These are phyloP conservation scores for Sarcodon sp. DNA, from an alignment of 768 basidiomycete species.

Conservation along the genomic window DNA sequence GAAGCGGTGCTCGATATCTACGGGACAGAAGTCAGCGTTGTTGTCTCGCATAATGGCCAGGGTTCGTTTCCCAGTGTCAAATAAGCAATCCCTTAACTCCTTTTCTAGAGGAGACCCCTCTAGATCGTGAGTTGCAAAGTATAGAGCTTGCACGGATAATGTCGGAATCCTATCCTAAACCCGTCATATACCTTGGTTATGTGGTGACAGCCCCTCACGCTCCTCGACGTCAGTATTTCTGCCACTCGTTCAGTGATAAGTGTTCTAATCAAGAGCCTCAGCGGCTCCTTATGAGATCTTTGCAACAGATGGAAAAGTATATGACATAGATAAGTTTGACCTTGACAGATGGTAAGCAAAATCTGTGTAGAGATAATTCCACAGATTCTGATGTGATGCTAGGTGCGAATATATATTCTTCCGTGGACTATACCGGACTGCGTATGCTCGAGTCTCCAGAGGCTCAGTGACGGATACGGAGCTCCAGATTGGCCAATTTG, in stretches of 20 bases:
- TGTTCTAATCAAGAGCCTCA: not conserved
- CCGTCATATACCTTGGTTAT: constrained; percentile 73
- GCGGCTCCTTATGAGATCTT: constrained; percentile 59
- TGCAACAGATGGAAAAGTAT: constrained; percentile 63
- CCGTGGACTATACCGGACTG: constrained; percentile 63
- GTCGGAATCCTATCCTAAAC: constrained; percentile 51
- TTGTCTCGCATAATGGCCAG: constrained; percentile 91
- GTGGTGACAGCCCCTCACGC: constrained; percentile 63
- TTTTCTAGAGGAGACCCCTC: constrained; percentile 63
- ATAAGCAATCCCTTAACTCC: not conserved
- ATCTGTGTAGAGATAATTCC: not conserved
- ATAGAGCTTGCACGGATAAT: constrained; percentile 73
- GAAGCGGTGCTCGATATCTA: constrained; percentile 74
- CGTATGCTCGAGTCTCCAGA: constrained; percentile 75
- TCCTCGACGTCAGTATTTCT: constrained; percentile 35
- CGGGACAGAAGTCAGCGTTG: constrained; percentile 64
- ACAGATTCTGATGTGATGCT: not conserved
- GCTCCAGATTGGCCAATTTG: constrained; percentile 78
- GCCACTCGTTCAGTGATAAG: not conserved
- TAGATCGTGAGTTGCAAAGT: constrained; percentile 84
- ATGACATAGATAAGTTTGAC: constrained; percentile 72
- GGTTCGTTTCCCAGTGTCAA: constrained; percentile 26
- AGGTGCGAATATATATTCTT: constrained; percentile 92
- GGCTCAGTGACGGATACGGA: constrained; percentile 86
- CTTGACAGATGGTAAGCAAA: constrained; percentile 50